Evolutionary conservation across 2,329 filamentous ascomycete species (phyloP).

Genomic region (Alternaria triticina): DNA sequence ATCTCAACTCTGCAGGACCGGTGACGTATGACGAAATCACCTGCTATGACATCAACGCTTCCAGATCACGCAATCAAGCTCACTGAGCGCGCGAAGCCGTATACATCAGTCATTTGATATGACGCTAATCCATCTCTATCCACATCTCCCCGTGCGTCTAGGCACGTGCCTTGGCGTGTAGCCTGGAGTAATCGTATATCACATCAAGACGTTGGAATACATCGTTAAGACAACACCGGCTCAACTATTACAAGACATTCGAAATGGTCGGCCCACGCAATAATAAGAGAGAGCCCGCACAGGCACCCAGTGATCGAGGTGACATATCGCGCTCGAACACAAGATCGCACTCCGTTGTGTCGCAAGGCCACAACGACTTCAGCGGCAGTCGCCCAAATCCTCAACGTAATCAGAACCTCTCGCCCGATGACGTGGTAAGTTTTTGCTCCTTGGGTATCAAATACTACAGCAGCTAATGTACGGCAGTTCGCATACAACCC

Average conservation of each 20-base stretch:
- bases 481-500: not conserved
- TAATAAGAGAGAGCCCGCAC: not conserved
- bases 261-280: not conserved
- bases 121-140: not conserved
- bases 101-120: not conserved
- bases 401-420: not conserved
- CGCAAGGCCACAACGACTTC: not conserved
- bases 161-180: constrained; percentile 31
- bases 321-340: not conserved
- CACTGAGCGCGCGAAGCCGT: not conserved
- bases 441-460: not conserved
- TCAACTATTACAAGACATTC: not conserved
- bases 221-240: not conserved
- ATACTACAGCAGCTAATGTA: not conserved
- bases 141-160: not conserved
- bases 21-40: not conserved
- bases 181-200: constrained; percentile 12
- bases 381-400: not conserved
- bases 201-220: not conserved
- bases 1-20: not conserved
- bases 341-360: not conserved
- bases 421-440: not conserved
- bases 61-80: not conserved
- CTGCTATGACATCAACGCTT: too few relatives aligned
- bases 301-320: not conserved